Evolutionary conservation across 2,329 filamentous ascomycete species (phyloP), one percentile per base, ranked within the genome.

Genomic region (Fusarium sp.): DNA sequence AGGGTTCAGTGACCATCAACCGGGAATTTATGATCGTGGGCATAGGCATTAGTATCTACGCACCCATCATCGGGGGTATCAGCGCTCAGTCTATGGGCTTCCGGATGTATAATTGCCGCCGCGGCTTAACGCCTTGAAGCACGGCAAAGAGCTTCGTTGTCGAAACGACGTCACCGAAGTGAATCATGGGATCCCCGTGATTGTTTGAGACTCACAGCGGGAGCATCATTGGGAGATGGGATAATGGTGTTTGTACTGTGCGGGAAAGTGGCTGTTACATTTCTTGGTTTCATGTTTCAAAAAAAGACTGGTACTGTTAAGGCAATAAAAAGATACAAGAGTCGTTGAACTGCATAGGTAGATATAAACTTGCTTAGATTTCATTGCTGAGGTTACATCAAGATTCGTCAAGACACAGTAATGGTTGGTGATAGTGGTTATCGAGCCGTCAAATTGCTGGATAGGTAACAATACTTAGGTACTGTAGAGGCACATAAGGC

Each of bases 51-150:
- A 14, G 31, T 33, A 17, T 9, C 8, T 4, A n/a, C n/a, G 21
- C 23, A 45, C 39, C 17, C 20, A 33, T 20, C 14, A 14, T 17
- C 21, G 10, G 20, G 11, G 33, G 35, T 33, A 36, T 45, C 18
- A 21, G 50, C n/a, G 27, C 40, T 31, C 15, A 20, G 54, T 4
- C 33, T 39, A 11, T 31, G 36, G 35, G 18, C 25, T 39, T 50
- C 29, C n/a, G 35, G 15, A 17, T 35, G 17, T 13, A 17, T 18
- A 33, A 35, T 43, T 51, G 20, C 25, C 27, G 23, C 40, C 15
- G 33, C 23, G 60, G 50, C 50, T 63, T 50, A 18, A 56, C 42
- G 50, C 27, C 14, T 29, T 31, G 15, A 10, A 11, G n/a, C 14
- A 46, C 31, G 27, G 14, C 27, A 39, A 27, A 50, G 17, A n/a